Conservation (phyloP, 768 basidiomycete species). For the Ephemerocybe angulata region DNA sequence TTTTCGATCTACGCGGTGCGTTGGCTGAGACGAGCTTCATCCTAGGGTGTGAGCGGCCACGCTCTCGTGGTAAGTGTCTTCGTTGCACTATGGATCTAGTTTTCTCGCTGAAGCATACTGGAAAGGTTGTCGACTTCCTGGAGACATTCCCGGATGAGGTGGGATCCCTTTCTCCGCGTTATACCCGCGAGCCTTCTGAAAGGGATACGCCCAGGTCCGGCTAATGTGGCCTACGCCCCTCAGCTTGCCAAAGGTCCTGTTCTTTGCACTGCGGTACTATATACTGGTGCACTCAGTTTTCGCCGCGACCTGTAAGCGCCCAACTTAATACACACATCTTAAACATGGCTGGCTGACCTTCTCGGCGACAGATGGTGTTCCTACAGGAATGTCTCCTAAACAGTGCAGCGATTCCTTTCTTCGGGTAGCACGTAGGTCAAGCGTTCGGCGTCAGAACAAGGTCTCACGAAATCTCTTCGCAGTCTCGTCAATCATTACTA, state of each 20-base stretch:
- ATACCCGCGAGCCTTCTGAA: background rate
- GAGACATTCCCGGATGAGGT: constrained; percentile 1
- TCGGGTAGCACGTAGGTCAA: background rate
- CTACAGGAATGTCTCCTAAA: background rate
- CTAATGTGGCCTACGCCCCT: constrained; percentile 3
- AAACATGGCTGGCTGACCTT: background rate
- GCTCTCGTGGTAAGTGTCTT: background rate
- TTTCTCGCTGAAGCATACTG: background rate
- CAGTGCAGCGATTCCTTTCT: background rate
- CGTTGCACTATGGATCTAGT: background rate
- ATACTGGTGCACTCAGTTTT: background rate
- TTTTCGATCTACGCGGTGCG: background rate
- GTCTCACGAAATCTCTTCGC: background rate
- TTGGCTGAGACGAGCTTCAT: background rate
- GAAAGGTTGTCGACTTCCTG: background rate
- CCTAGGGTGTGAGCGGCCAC: background rate
- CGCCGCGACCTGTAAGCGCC: background rate
- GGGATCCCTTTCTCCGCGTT: background rate
- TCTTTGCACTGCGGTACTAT: background rate
- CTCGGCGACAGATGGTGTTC: background rate
- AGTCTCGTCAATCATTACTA: background rate
- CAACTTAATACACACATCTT: background rate
- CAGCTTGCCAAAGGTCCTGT: constrained; percentile 1
- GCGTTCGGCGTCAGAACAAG: background rate
- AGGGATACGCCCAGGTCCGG: background rate